Evolutionary conservation across 306 rosid species (phyloP), one percentile per base, ranked within the genome.

Genomic region (Medicago truncatula): DNA sequence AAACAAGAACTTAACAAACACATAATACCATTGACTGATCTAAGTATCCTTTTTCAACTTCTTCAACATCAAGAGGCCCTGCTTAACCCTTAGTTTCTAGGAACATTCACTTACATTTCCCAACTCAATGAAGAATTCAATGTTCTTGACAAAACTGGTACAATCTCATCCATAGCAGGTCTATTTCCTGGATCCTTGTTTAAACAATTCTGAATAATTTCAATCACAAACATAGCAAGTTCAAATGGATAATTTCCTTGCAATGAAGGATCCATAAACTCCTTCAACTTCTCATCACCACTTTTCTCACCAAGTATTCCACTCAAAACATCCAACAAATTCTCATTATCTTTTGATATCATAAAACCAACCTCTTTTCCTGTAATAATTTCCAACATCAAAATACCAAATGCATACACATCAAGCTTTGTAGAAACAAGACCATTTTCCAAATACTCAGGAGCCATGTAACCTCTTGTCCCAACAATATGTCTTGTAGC

Each of bases 381-480:
- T 4, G 88, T 90, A 61, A 89, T 65, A 12, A 86, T 78, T 77
- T 95, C 98, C 72, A 89, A 80, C 87, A 90, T 58, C 41, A 92
- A 73, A 44, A 87, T 84, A 67, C 97, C 97, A 80, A 95, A 92
- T 54, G 97, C 85, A 67, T 92, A 92, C 20, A 92, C 96, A 85
- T 89, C 98, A 67, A 92, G 79, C 78, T 89, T 92, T 15, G 93
- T 83, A 15, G 99, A 95, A 1, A 92, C 79, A 61, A 95, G 15
- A 38, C 99, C 99, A 47, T 92, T 63, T 82, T 91, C 97, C 73
- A 92, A 73, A 82, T 92, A 92, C 87, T 95, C 99, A 0, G 97
- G 97, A 62, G 97, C 92, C 97, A 92, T 87, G 71, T 89, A 95
- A 56, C 99, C 97, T 81, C 92, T 84, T 40, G 90, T 95, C 38